Base-by-base conservation (phyloP, 495 filamentous ascomycete species). In the Pyrenula massariospora region DNA sequence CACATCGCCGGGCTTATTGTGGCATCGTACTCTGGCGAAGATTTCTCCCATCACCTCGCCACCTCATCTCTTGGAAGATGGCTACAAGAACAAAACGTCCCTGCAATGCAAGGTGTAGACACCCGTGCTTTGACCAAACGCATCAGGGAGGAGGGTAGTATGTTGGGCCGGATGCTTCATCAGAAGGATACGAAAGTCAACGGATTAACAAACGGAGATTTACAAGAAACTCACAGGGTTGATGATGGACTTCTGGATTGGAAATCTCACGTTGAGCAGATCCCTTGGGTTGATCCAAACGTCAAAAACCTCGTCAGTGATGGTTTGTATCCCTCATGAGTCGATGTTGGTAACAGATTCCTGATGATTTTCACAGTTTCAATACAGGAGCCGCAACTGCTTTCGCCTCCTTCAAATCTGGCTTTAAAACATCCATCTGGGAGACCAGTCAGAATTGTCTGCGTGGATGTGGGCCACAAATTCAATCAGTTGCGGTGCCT, bases 401-500 rank as follows among this genome's bases (percentile, higher is more conserved):
- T 88, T 72, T 77, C 81, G 48, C 91, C 93, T 22, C 73, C 77
- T 23, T 76, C 77, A 15, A 73, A 78, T 42, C 70, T 77, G 56
- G 82, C 87, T 49, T 73, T 88, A 25, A 87, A 88, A 66, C 91
- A 96, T 69, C 87, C 89, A 12, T 92, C 89, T 22, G 92, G 93
- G 24, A 87, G 90, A 53, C 75, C 83, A 48, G 74, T 96, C 54
- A 87, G 91, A 60, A 83, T 98, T 50, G 76, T 98, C 25, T 95
- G 89, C 66, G 77, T 98, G 56, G 93, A 98, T 72, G 92, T 98
- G 56, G 93, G 93, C 61, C 80, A 96, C 74, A 98, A 98, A 70
- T 95, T 86, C 73, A 98, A 96, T 73, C 93, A 98, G 75, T 77
- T 98, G 51, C 80, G 93, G 57, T 98, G 93, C 73, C 81, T 98